Conservation (phyloP, 2,329 filamentous ascomycete species). For the Knufia petricola region DNA sequence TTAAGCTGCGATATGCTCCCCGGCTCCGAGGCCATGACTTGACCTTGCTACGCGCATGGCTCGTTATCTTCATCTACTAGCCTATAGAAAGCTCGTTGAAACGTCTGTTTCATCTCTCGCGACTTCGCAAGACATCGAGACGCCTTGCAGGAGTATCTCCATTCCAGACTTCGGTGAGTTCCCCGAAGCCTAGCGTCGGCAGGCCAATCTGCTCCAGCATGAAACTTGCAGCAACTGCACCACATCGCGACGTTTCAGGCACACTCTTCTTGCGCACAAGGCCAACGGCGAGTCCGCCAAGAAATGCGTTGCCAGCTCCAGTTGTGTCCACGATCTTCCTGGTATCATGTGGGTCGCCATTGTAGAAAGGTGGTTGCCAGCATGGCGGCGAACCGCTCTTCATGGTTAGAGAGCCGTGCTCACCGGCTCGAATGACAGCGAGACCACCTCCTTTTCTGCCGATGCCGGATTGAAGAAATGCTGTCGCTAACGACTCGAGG, state of each 20-base stretch:
- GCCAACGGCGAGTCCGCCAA: slow-evolving; percentile 27
- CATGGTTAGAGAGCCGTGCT: neutral
- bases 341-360: neutral
- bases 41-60: too few species aligned
- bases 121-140: neutral
- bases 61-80: too few species aligned
- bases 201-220: neutral
- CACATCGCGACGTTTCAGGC: slow-evolving; percentile 15
- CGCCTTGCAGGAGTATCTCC: neutral
- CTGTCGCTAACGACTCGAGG: neutral
- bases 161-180: neutral
- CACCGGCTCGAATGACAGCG: neutral
- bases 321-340: slow-evolving; percentile 28
- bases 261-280: slow-evolving; percentile 21
- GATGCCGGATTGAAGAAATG: neutral
- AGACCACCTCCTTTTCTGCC: neutral
- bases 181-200: neutral
- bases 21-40: too few species aligned
- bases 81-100: too few species aligned
- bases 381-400: neutral
- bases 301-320: slow-evolving; percentile 31
- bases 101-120: too few species aligned
- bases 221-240: neutral
- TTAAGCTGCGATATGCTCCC: too few species aligned
- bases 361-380: slow-evolving; percentile 23